Base-by-base conservation (phyloP, 352 stramenopile genomes). In the Halophytophthora polymorphica region DNA sequence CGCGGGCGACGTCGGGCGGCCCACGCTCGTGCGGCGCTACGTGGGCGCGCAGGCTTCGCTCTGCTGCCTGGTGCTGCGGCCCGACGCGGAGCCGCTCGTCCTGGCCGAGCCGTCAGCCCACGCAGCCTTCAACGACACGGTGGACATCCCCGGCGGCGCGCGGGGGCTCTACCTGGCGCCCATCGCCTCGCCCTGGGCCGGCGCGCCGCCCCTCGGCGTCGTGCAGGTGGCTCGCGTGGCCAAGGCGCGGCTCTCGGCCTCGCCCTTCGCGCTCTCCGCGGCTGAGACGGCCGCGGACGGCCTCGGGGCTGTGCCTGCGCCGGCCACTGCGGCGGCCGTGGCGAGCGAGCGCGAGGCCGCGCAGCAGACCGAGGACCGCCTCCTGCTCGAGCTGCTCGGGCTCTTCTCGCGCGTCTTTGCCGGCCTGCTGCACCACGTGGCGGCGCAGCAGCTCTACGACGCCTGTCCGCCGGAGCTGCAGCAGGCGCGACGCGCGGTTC, bases 91-190 rank as follows among this genome's bases (percentile, higher is more conserved):
- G n/a, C 6, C 54, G 10, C 47, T 79, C 6, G 50, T 77, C 3
- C 29, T 89, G 13, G 31, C 66, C 0, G 68, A 88, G 23, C 76
- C 78, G 3, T 60, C 68, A 8, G 67, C 69, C 0, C 64, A 89
- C 44, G 58, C 76, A 18, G 67, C 53, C 3, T 91, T 83, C 57
- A 91, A 91, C 33, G 77, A 88, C 43, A 88, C 75, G 0, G 75
- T 87, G 3, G 81, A 91, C 43, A 68, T 89, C 21, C 59, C 63
- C 18, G 77, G 77, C 2, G 76, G 76, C 0, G 71, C 73, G 21
- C 57, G 71, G 35, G 81, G 77, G 0, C 43, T 90, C 42, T 88
- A 88, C 39, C 53, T 92, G 7, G 63, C 58, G 1, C 64, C 74
- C 4, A 90, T 88, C 48, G 45, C 61, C 6, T 86, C 78, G 13